Evolutionary conservation across 2,329 filamentous ascomycete species (phyloP).

Genomic region (Neoscytalidium dimidiatum): DNA sequence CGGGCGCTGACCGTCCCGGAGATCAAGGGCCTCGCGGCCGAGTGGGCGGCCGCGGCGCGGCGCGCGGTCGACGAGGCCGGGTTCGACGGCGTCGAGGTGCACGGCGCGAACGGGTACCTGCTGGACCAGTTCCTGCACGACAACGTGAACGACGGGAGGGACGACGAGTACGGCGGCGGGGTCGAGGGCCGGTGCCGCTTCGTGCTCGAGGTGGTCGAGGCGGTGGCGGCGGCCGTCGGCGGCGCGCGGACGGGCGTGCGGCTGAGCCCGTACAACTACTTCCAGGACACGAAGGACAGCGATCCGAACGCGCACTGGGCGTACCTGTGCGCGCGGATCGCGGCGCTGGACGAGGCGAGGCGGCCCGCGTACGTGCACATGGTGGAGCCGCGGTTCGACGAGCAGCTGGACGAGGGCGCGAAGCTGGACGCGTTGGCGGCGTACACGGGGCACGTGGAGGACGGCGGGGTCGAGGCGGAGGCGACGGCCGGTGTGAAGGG

Average conservation of each 20-base stretch:
- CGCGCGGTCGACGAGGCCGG: conserved; percentile 36
- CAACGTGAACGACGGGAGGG: conserved; percentile 31
- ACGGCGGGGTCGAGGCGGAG: conserved; percentile 31
- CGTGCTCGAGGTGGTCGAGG: conserved; percentile 33
- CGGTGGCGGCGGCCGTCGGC: conserved; percentile 28
- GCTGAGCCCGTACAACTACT: conserved; percentile 37
- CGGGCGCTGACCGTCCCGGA: conserved; percentile 39
- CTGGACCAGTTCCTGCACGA: conserved; percentile 66
- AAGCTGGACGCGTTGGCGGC: conserved; percentile 42
- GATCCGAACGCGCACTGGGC: conserved; percentile 49
- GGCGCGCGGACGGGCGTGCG: conserved; percentile 25
- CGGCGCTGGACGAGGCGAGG: conserved; percentile 27
- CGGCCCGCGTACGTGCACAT: conserved; percentile 38
- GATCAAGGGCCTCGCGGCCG: conserved; percentile 40
- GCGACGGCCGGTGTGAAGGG: conserved; percentile 26
- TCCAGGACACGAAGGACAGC: conserved; percentile 45
- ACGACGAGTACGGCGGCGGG: conserved; percentile 35
- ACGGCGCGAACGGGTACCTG: conserved; percentile 59
- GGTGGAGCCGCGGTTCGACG: conserved; percentile 41
- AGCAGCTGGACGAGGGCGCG: conserved; percentile 37
- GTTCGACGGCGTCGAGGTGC: conserved; percentile 45
- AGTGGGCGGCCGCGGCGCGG: conserved; percentile 42
- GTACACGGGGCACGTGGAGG: conserved; percentile 30
- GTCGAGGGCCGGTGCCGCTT: conserved; percentile 35
- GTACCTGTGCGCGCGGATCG: conserved; percentile 46